Evolutionary conservation across 1,284 basidiomycete genomes (phyloP).

Genomic region (Coniferiporia weirii): DNA sequence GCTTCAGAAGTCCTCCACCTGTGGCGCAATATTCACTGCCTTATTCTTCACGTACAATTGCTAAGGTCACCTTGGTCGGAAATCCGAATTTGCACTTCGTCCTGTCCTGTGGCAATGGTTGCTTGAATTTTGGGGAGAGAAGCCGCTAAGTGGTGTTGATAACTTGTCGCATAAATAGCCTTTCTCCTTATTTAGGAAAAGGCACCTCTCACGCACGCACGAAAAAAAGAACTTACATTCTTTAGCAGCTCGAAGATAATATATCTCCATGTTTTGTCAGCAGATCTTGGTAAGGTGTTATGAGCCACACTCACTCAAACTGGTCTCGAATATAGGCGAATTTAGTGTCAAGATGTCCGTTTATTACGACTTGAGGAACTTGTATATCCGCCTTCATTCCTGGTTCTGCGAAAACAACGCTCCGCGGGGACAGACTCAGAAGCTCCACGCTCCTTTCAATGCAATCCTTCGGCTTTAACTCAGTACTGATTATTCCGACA

Average conservation of each 20-base stretch:
- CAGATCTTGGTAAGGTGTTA: background rate
- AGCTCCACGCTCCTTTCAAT: slow-evolving; percentile 65
- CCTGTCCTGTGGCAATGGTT: slow-evolving; percentile 68
- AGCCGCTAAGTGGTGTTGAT: slow-evolving; percentile 40
- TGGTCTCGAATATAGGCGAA: slow-evolving; percentile 90
- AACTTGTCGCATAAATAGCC: slow-evolving; percentile 62
- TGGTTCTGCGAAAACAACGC: slow-evolving; percentile 37
- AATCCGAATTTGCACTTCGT: slow-evolving; percentile 74
- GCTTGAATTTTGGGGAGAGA: slow-evolving; percentile 56
- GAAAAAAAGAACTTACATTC: slow-evolving; percentile 47
- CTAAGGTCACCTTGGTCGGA: slow-evolving; percentile 69
- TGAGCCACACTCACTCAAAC: slow-evolving; percentile 54
- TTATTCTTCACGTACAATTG: slow-evolving; percentile 2
- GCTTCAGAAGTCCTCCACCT: slow-evolving; percentile 66
- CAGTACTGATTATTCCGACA: slow-evolving; percentile 85
- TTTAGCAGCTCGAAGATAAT: slow-evolving; percentile 87
- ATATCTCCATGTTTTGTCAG: slow-evolving; percentile 46
- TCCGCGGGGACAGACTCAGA: slow-evolving; percentile 45
- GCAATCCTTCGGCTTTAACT: slow-evolving; percentile 63
- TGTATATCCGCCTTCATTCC: slow-evolving; percentile 25
- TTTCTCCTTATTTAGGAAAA: background rate
- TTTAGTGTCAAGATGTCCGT: slow-evolving; percentile 67
- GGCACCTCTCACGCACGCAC: slow-evolving; percentile 17
- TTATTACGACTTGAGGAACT: slow-evolving; percentile 59
- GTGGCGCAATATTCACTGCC: slow-evolving; percentile 11